Conservation (phyloP, 2,329 filamentous ascomycete genomes). For the Xylaria sp. region DNA sequence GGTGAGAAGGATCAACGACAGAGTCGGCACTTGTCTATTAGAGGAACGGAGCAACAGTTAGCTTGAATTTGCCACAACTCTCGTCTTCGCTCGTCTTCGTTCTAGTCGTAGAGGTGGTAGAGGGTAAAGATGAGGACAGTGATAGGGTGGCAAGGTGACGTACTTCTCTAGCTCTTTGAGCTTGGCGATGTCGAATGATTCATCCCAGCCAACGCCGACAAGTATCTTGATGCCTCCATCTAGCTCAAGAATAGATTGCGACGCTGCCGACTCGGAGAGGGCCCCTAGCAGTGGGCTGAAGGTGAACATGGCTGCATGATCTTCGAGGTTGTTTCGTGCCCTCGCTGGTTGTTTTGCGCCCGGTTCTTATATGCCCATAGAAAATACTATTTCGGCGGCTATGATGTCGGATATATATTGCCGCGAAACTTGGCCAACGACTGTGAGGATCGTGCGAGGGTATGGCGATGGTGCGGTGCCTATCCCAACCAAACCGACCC, state of each 20-base stretch:
- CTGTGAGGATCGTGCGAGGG: neutral
- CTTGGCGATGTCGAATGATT: conserved; percentile 81
- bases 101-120: neutral
- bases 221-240: conserved; percentile 96
- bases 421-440: neutral
- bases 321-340: neutral
- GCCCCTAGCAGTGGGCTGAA: conserved; percentile 93
- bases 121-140: neutral
- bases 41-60: conserved; percentile 34
- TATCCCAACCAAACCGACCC: no score
- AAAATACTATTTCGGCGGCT: neutral
- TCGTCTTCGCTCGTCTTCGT: no score
- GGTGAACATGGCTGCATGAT: conserved; percentile 77
- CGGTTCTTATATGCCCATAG: conserved; percentile 26
- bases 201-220: conserved; percentile 95
- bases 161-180: conserved; percentile 91
- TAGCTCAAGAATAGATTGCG: conserved; percentile 94
- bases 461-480: neutral
- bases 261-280: conserved; percentile 82
- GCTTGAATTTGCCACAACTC: neutral
- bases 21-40: conserved; percentile 89
- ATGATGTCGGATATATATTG: neutral
- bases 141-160: conserved; percentile 35
- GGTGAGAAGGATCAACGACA: conserved; percentile 92
- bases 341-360: conserved; percentile 19